These are phyloP conservation scores for Alternaria sp. DNA, from an alignment of 2,329 filamentous ascomycete genomes.

Conservation along the genomic window DNA sequence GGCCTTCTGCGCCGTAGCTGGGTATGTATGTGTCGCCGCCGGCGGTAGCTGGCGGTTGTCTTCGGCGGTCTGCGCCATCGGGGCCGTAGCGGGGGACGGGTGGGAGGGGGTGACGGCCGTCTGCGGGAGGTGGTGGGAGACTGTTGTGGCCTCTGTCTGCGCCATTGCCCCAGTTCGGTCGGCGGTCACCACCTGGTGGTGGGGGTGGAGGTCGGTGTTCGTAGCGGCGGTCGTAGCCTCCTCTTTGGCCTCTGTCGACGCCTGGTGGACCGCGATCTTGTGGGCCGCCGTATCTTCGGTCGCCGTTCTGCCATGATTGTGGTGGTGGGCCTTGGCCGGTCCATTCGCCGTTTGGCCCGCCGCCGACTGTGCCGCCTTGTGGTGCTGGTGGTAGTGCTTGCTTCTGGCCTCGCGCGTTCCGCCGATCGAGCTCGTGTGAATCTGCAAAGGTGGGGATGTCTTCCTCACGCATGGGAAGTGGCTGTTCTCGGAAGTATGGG, in stretches of 20 bases:
- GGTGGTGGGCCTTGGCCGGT: conserved; percentile 52
- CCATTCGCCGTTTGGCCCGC: conserved; percentile 68
- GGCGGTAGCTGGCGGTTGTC: conserved; percentile 25
- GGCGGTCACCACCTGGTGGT: conserved; percentile 37
- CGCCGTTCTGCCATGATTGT: conserved; percentile 44
- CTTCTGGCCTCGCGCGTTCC: conserved; percentile 87
- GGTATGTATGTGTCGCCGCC: conserved; percentile 54
- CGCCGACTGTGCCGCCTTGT: conserved; percentile 86
- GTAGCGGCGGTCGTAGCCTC: conserved; percentile 38
- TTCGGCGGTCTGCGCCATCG: conserved; percentile 27
- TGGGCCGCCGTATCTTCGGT: conserved; percentile 39
- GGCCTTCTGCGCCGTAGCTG: conserved; percentile 44
- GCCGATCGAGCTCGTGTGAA: conserved; percentile 93
- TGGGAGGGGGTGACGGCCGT: conserved; percentile 44
- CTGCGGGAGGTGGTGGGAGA: conserved; percentile 46
- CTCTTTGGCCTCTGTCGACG: conserved; percentile 37
- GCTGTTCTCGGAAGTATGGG: conserved; percentile 82
- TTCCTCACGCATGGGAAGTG: conserved; percentile 78
- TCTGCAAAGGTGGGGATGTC: conserved; percentile 93
- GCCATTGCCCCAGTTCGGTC: conserved; percentile 43
- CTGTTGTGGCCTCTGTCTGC: conserved; percentile 27
- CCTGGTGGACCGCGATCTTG: conserved; percentile 52
- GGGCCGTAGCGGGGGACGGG: conserved; percentile 43
- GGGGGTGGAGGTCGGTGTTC: conserved; percentile 44
- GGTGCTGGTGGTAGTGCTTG: conserved; percentile 87